Base-by-base conservation (phyloP, 1,139 yeast genomes). In the Magnusiomyces paraingens region DNA sequence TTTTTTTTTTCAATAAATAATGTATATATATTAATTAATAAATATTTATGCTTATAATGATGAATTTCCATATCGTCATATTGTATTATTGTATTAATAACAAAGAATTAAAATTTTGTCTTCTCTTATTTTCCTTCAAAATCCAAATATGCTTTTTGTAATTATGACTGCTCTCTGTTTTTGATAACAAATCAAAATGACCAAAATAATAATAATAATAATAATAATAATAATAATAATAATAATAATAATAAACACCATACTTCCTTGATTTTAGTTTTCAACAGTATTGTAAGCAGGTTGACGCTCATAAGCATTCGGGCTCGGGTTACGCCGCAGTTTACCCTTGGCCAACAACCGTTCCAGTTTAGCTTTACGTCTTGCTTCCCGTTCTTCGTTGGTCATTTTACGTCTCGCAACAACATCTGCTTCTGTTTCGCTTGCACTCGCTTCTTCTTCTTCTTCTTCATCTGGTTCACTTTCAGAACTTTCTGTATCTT, bases 291-390 rank as follows among this genome's bases (percentile, higher is more conserved):
- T 55, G 52, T 61, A 59, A 42, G 57, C 58, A 2, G 72, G 72
- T 59, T 65, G 70, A 1, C 70, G 59, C 55, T 72, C 75, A 54
- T 72, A 72, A 0, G 75, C 75, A 55, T 72, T 72, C 6, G 72
- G 72, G 29, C 55, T 52, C 14, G 59, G 59, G 40, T 46, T 55
- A 14, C 57, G 42, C 17, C 20, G 48, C 3, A 21, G 20, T 21
- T 52, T 51, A 51, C 50, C 47, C n/a, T 29, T 42, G 32, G 12
- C 47, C 42, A 21, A 17, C 14, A 35, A 17, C 29, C 22, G 15
- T 18, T 46, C 49, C 49, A 46, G 20, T 17, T 29, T 26, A 18
- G 18, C 29, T 29, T 46, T 46, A 18, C 49, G 26, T 8, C 38
- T 4, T 3, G 32, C 49, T 15, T 46, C 49, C 2, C 29, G 22